Base-by-base conservation (phyloP, 108 stramenopile species). In the Bacterosira constricta region DNA sequence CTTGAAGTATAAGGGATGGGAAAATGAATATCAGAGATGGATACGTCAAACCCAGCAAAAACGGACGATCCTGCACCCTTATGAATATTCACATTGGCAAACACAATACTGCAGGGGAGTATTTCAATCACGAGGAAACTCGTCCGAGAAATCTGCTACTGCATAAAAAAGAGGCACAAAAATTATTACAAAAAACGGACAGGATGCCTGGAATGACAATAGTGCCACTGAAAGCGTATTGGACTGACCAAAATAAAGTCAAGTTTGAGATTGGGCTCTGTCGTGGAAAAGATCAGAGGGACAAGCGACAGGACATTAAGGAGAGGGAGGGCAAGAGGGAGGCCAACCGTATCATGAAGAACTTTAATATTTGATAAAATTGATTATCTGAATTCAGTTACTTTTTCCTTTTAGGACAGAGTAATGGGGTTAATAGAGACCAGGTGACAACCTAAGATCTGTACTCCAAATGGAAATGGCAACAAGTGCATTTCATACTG, bases 11-110 rank as follows among this genome's bases (percentile, higher is more conserved):
- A 29, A 77, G 92, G 29, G 85, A 87, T 66, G 92, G 92, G n/a
- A 93, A 90, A 65, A 87, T 93, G 89, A 93, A 89, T 75, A 76
- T 93, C 1, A 74, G 86, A 56, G 92, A 93, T 76, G 86, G 88
- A 9, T 93, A 72, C 69, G 66, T 88, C 9, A 82, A 83, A 59
- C 64, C 82, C 25, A 69, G 53, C 42, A 86, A 85, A 73, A 73
- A 86, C 63, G 88, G 88, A 31, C 70, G 86, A 15, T 78, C 82
- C 2, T 84, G 84, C 35, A 66, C 76, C 8, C 51, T 93, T 8
- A 81, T 80, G 82, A 93, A 93, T 71, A 88, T 90, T 15, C 92
- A 93, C 56, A 93, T 93, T 65, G 86, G 84, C 8, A 90, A 89
- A 71, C 89, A 90, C 57, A 59, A 79, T 23, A 85, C 77, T 60